Percentiles rank a stretch among this genome's conserved stretches.
Conservation (phyloP, 306 rosid species). For the Oxytropis ochrocephala region DNA sequence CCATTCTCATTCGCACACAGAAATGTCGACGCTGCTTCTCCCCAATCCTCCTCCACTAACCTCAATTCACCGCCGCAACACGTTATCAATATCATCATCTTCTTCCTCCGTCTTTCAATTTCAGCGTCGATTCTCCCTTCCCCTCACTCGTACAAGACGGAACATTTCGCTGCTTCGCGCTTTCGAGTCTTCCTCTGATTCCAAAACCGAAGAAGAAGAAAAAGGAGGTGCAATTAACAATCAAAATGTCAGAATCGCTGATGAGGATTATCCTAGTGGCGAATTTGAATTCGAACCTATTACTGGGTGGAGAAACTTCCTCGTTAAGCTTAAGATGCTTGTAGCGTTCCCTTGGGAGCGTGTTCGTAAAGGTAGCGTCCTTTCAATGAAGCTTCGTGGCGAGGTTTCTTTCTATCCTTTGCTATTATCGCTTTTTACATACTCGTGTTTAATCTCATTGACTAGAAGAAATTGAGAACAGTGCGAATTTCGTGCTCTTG, state of each 20-base stretch:
- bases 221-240: slow-evolving; percentile 7
- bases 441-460: no score
- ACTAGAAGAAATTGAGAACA: no score
- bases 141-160: not conserved
- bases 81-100: slow-evolving; percentile 7
- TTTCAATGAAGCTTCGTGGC: slow-evolving; percentile 85
- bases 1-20: not conserved
- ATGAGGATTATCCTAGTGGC: slow-evolving; percentile 66
- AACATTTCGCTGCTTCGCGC: slow-evolving; percentile 38
- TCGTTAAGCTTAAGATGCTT: slow-evolving; percentile 73
- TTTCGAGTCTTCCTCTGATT: slow-evolving; percentile 40
- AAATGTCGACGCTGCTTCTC: slow-evolving; percentile 61
- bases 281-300: slow-evolving; percentile 54
- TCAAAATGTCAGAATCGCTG: slow-evolving; percentile 15
- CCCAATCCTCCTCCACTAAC: slow-evolving; percentile 34
- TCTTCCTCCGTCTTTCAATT: slow-evolving; percentile 5
- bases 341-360: slow-evolving; percentile 85
- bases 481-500: no score
- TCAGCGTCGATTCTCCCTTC: slow-evolving; percentile 17
- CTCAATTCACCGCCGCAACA: slow-evolving; percentile 10
- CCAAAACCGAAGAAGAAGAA: slow-evolving; percentile 14
- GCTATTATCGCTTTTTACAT: not conserved
- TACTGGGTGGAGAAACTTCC: slow-evolving; percentile 58
- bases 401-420: slow-evolving; percentile 42
- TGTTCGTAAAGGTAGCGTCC: slow-evolving; percentile 81